Evolutionary conservation across 2,329 filamentous ascomycete genomes (phyloP).

Genomic region (Calonectria montana): DNA sequence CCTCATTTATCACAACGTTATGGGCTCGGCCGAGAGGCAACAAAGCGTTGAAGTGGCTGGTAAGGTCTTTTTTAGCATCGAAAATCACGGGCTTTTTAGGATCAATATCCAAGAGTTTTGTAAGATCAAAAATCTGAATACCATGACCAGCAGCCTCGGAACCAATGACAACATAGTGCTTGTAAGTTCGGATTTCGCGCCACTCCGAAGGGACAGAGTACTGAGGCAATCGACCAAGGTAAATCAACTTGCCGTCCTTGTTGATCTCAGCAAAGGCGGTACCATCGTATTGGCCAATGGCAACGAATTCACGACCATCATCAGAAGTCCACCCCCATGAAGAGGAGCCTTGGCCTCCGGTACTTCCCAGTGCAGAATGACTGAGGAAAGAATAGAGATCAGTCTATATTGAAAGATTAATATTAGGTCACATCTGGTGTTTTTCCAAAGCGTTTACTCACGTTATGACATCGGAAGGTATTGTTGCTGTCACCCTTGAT

Average conservation of each 20-base stretch:
- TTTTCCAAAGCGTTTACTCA: background rate
- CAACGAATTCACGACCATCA: conserved; percentile 61
- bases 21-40: conserved; percentile 56
- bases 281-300: conserved; percentile 61
- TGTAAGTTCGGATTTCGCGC: conserved; percentile 56
- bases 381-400: conserved; percentile 2
- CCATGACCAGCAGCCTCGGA: conserved; percentile 50
- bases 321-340: conserved; percentile 61
- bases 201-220: conserved; percentile 51
- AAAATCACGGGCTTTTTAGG: background rate
- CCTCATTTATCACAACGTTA: conserved; percentile 64
- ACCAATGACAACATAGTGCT: conserved; percentile 52
- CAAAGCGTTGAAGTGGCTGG: conserved; percentile 44
- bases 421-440: background rate
- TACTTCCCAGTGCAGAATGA: conserved; percentile 57
- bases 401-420: background rate
- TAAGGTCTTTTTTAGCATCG: background rate
- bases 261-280: conserved; percentile 62
- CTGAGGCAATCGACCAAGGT: conserved; percentile 59
- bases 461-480: background rate
- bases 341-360: conserved; percentile 48
- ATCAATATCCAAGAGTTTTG: background rate
- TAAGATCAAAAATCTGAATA: background rate
- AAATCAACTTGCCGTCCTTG: conserved; percentile 56
- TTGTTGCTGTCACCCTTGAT: background rate